Evolutionary conservation across 192 early-diverging fungal species (phyloP).

Genomic region (Thoreauomyces humboldtii): DNA sequence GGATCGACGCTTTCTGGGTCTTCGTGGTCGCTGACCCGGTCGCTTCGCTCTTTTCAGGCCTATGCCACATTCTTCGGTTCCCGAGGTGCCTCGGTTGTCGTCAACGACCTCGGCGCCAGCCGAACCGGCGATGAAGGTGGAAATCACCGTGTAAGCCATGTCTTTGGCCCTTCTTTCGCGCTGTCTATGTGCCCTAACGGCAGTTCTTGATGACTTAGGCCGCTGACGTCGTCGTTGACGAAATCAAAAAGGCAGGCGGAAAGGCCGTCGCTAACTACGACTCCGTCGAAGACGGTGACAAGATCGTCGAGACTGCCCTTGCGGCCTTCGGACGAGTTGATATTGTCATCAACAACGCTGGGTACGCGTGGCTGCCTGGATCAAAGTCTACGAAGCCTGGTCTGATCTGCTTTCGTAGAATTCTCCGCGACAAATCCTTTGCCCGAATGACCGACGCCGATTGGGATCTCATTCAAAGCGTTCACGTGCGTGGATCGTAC

Average conservation of each 20-base stretch:
- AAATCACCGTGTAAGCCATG: conserved; percentile 40
- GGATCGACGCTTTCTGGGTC: not conserved
- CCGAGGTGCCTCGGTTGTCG: conserved; percentile 87
- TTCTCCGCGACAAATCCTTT: conserved; percentile 96
- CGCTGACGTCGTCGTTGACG: conserved; percentile 93
- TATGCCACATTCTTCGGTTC: conserved; percentile 90
- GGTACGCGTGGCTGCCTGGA: conserved; percentile 34
- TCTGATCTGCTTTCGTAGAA: conserved; percentile 33
- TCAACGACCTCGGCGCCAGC: conserved; percentile 90
- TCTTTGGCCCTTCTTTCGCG: too few species aligned
- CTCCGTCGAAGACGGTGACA: conserved; percentile 95
- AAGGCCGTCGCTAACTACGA: conserved; percentile 95
- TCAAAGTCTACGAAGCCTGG: not conserved
- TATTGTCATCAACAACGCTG: conserved; percentile 97
- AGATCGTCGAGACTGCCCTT: conserved; percentile 96
- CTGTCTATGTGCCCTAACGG: too few species aligned
- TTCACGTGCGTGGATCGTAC: conserved; percentile 94
- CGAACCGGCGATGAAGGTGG: conserved; percentile 74
- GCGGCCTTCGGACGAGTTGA: conserved; percentile 94
- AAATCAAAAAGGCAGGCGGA: conserved; percentile 84
- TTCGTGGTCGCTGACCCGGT: not conserved
- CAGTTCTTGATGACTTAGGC: too few species aligned
- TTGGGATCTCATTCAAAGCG: conserved; percentile 91
- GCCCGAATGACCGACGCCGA: conserved; percentile 95
- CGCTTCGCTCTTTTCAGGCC: conserved; percentile 48